Base-by-base conservation (phyloP, 2,329 filamentous ascomycete genomes). In the Helotiales sp. region DNA sequence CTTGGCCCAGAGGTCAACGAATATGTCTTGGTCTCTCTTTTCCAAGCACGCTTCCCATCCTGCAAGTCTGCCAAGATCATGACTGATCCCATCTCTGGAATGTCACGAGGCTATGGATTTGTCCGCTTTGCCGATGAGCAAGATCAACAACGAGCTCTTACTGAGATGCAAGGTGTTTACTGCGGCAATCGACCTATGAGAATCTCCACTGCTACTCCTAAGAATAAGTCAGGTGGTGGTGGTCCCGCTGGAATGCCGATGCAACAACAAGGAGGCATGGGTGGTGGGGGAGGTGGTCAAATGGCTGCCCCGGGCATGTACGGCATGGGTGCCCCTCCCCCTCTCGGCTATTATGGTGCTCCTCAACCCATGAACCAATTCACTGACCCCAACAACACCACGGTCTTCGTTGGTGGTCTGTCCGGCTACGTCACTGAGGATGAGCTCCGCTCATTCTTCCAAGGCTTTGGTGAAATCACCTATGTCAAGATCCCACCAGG, bases 1-100 rank as follows among this genome's bases (percentile, higher is more conserved):
- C 87, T 99, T 63, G 95, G 95, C 61, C 95, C 96, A 7, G 95
- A 99, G 77, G 95, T 99, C 68, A 99, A 97, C 76, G 95, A 99
- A 79, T 98, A 96, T 71, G 93, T 98, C 57, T 82, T 99, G 59
- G 93, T 98, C 54, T 96, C 93, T 25, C 87, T 99, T 51, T 99
- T 99, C 84, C 93, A 98, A 79, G 89, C 87, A 71, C 91, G 93
- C 61, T 99, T 96, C 81, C 89, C 90, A 0, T 96, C 92, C 8
- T 98, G 93, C 90, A 98, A 98, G 81, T 96, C 92, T 34, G 95
- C 95, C 71, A 99, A 99, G 84, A 99, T 99, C 77, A 99, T 99
- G 95, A 96, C 93, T 60, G 95, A 99, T 71, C 93, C 95, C 61
- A 95, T 98, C 77, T 96, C 90, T 63, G 95, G 95, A 68, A 93